Conservation (phyloP, 441 rosid genomes). For the Gossypium schwendimanii region DNA sequence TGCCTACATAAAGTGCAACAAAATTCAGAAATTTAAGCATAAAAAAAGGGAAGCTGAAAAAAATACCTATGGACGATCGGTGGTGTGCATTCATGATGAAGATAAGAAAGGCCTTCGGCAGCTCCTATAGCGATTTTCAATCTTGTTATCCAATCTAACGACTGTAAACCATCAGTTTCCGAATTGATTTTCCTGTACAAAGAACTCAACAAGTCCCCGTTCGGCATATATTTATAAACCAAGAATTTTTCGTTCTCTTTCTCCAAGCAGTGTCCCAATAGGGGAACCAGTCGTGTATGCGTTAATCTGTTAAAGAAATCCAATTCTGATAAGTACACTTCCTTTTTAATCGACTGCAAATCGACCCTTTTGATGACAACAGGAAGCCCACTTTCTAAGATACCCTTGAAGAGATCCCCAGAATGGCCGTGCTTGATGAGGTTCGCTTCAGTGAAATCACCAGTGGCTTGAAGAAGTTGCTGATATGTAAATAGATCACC, state of each 20-base stretch:
- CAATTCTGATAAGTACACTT: constrained; percentile 54
- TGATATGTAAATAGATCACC: constrained; percentile 65
- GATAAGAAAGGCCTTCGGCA: constrained; percentile 73
- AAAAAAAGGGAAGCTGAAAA: constrained; percentile 18
- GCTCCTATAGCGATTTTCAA: constrained; percentile 90
- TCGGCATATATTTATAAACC: constrained; percentile 80
- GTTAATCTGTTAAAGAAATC: constrained; percentile 63
- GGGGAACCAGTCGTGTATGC: constrained; percentile 68
- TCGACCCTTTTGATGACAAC: constrained; percentile 67
- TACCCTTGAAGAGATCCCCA: constrained; percentile 70
- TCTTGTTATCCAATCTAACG: constrained; percentile 97
- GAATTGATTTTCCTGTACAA: constrained; percentile 46
- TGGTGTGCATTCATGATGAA: constrained; percentile 90
- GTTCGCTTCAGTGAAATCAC: constrained; percentile 50
- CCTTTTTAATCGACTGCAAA: constrained; percentile 38
- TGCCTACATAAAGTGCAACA: not conserved
- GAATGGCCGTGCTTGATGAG: constrained; percentile 86
- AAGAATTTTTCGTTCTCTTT: constrained; percentile 68
- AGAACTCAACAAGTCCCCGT: constrained; percentile 73
- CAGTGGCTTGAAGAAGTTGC: constrained; percentile 58
- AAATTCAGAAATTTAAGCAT: not conserved
- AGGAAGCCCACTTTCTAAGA: constrained; percentile 44
- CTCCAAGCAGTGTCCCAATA: constrained; percentile 80
- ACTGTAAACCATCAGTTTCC: constrained; percentile 59
- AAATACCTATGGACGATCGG: constrained; percentile 86